Base-by-base conservation (phyloP, 495 filamentous ascomycete species). In the Pyrenopolyporus hunteri region DNA sequence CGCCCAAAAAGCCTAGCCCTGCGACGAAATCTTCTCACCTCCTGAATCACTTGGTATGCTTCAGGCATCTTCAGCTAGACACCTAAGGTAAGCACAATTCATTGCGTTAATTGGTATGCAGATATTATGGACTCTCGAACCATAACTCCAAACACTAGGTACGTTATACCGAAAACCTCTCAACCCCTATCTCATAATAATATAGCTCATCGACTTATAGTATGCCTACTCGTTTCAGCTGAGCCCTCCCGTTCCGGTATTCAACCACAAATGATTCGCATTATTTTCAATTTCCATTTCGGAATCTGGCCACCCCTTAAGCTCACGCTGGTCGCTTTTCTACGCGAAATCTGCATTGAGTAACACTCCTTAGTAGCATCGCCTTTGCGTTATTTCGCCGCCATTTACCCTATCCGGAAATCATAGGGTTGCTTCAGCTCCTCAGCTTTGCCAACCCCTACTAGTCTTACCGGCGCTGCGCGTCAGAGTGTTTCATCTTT, bases 171-270 rank as follows among this genome's bases (percentile, higher is more conserved):
- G 23, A 13, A 53, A 14, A 54, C 19, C 33, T 48, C 6, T 8
- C 31, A 39, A 44, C 29, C n/a, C n/a, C 11, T 46, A 6, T 45
- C 26, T 17, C 47, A 43, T 64, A 65, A 59, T 59, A 51, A 60
- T 65, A 65, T 49, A 39, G 26, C 37, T 59, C 16, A 16, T 31
- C 29, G 14, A n/a, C 42, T 56, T 37, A 13, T 33, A 48, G 23
- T 25, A 43, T 40, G 14, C 20, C 39, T 6, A 42, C 33, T 53
- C 19, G 57, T 66, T 61, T 66, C 52, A 66, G 57, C 46, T 49
- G 57, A 53, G 13, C 51, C 45, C 29, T 14, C 20, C 29, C 42
- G 6, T n/a, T 44, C 23, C 13, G 9, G 40, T 33, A 26, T 25
- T 37, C 29, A 22, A 37, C 32, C 17, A 14, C 35, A 39, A 49